A percentile compares a stretch with the other conserved stretches of the same genome.
Evolutionary conservation across 2,329 filamentous ascomycete species (phyloP).

Genomic region (Arthrobotrys iridis): DNA sequence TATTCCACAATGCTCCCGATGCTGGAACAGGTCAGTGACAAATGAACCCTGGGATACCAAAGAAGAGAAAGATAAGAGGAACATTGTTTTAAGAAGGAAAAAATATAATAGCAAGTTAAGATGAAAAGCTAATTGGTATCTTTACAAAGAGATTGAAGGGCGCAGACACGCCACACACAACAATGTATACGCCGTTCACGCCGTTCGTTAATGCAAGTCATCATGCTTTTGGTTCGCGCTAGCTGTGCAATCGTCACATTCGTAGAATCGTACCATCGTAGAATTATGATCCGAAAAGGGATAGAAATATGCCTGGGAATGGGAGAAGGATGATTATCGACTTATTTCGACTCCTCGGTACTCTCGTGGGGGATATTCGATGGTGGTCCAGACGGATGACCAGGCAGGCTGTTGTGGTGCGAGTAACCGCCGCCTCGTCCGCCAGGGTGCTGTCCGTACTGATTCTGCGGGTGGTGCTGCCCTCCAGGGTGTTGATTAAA

Average conservation of each 20-base stretch:
- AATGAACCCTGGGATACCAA: constrained; percentile 1
- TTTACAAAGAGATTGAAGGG: constrained; percentile 45
- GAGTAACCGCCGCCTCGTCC: constrained; percentile 52
- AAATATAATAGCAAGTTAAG: constrained; percentile 19
- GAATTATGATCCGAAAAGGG: constrained; percentile 56
- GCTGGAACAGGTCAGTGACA: not conserved
- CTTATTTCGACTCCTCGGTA: constrained; percentile 66
- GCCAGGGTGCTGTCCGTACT: constrained; percentile 61
- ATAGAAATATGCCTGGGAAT: constrained; percentile 59
- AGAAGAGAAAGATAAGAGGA: constrained; percentile 1
- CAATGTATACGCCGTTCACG: constrained; percentile 55
- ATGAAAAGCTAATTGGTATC: constrained; percentile 39
- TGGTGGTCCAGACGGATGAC: constrained; percentile 59
- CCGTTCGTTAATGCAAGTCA: constrained; percentile 52
- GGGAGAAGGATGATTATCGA: constrained; percentile 53
- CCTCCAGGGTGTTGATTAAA: constrained; percentile 66
- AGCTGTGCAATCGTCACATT: constrained; percentile 51
- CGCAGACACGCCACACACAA: constrained; percentile 40
- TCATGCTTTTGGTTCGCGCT: constrained; percentile 51
- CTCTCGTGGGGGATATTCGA: constrained; percentile 61
- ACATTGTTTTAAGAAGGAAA: constrained; percentile 3
- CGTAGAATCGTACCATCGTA: constrained; percentile 54
- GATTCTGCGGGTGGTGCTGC: constrained; percentile 59
- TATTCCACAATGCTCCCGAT: constrained; percentile 1
- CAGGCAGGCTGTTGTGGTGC: constrained; percentile 57